A percentile compares a stretch with the other conserved stretches of the same genome.
These are phyloP conservation scores for Yueomyces sp. DNA, from an alignment of 1,139 yeast genomes.

Conservation along the genomic window DNA sequence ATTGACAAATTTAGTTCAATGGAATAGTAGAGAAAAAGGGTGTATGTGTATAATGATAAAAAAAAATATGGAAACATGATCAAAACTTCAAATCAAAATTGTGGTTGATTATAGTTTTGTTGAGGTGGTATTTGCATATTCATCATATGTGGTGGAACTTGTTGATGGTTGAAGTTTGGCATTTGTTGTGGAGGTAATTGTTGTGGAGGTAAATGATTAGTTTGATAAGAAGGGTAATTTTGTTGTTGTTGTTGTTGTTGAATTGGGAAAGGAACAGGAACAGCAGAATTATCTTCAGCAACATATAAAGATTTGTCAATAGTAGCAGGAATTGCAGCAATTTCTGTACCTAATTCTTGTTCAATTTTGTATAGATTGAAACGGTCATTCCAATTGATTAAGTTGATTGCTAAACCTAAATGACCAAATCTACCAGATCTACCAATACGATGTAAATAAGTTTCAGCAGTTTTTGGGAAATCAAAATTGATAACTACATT, in stretches of 20 bases:
- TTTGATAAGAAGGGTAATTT: neutral
- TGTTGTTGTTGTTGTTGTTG: slow-evolving; percentile 1
- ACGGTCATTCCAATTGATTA: slow-evolving; percentile 95
- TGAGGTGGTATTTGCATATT: neutral
- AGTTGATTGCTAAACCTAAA: slow-evolving; percentile 91
- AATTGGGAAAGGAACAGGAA: slow-evolving; percentile 81
- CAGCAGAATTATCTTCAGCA: slow-evolving; percentile 61
- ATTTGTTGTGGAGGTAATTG: slow-evolving; percentile 8
- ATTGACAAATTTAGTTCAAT: neutral
- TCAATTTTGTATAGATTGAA: slow-evolving; percentile 88
- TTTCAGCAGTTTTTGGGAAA: slow-evolving; percentile 96
- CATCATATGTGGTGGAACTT: neutral
- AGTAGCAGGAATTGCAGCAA: slow-evolving; percentile 85
- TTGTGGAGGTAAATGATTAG: slow-evolving; percentile 11
- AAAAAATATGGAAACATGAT: no score
- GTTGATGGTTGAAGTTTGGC: slow-evolving; percentile 4
- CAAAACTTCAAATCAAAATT: no score
- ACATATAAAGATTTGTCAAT: slow-evolving; percentile 86
- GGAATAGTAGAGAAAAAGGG: no score
- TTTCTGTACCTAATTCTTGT: slow-evolving; percentile 95
- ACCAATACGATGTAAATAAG: slow-evolving; percentile 96
- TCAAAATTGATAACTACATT: slow-evolving; percentile 96
- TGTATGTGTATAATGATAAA: no score
- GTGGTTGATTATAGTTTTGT: neutral
- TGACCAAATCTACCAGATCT: slow-evolving; percentile 99